phyloP scores from a whole-genome alignment of 441 rosid species.

The Lagerstroemia fauriei region DNA sequence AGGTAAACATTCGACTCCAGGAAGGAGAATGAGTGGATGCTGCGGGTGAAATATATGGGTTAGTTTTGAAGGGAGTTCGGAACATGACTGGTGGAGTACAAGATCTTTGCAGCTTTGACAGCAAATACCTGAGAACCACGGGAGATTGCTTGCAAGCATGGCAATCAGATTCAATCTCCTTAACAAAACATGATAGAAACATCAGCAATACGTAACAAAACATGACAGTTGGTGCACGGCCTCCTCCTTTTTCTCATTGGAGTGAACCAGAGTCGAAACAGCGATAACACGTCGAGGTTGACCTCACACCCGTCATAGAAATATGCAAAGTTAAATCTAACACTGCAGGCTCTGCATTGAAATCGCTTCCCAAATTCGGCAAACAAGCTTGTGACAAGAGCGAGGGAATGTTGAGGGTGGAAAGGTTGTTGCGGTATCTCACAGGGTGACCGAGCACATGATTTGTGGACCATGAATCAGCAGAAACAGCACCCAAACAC shows the following conservation, averaged over 20 bases:
- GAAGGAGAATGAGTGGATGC: not conserved
- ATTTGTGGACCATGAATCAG: not conserved
- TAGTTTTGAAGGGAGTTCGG: not conserved
- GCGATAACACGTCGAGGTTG: not conserved
- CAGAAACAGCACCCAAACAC: not conserved
- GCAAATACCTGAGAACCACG: no score
- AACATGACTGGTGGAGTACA: not conserved
- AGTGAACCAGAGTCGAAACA: not conserved
- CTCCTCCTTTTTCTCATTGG: not conserved
- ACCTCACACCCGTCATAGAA: not conserved
- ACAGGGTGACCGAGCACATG: not conserved
- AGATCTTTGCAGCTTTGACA: not conserved
- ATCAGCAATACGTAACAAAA: not conserved
- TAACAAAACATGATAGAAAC: not conserved
- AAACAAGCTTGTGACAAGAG: not conserved
- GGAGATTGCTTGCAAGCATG: not conserved
- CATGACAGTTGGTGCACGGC: not conserved
- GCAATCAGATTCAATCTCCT: not conserved
- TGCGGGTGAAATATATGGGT: constrained; percentile 1
- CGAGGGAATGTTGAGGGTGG: not conserved
- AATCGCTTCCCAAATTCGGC: not conserved
- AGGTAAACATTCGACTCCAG: not conserved
- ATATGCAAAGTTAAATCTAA: not conserved
- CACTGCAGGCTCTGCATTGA: not conserved
- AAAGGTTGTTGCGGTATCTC: not conserved